A percentile compares a stretch with the other conserved stretches of the same genome.
Evolutionary conservation across 306 rosid genomes (phyloP).

Genomic region (Quercus suber): DNA sequence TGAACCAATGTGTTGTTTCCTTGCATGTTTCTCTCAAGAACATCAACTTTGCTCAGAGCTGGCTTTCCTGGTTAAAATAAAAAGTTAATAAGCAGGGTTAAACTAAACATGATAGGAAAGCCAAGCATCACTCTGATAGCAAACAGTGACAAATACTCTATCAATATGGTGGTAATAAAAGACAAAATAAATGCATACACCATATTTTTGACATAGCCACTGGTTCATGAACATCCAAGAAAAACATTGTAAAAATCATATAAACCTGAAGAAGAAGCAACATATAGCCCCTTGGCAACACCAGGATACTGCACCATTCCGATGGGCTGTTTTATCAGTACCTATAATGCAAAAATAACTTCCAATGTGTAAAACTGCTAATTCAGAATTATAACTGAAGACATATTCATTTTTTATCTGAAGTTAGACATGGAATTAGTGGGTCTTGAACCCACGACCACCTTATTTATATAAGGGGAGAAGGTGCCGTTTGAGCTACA

Average conservation of each 20-base stretch:
- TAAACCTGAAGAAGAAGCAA: conserved; percentile 43
- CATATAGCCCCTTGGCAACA: conserved; percentile 59
- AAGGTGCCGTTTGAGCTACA: background rate
- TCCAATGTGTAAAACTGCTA: background rate
- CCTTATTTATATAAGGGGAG: background rate
- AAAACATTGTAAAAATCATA: background rate
- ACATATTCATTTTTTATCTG: background rate
- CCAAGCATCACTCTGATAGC: background rate
- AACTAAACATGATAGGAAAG: conserved; percentile 2
- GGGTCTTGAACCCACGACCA: background rate
- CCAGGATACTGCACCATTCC: conserved; percentile 80
- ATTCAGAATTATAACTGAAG: background rate
- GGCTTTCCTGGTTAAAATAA: conserved; percentile 68
- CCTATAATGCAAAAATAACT: conserved; percentile 41
- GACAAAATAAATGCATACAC: conserved; percentile 32
- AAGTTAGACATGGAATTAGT: background rate
- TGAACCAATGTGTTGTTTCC: conserved; percentile 74
- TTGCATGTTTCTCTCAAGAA: conserved; percentile 57
- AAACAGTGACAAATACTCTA: background rate
- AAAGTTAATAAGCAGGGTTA: background rate
- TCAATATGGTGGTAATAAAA: background rate
- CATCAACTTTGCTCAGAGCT: conserved; percentile 67
- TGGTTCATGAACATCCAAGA: conserved; percentile 4
- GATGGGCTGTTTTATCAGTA: conserved; percentile 69
- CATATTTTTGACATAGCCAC: conserved; percentile 26